phyloP scores from a whole-genome alignment of 306 rosid species.

The Morella rubra region DNA sequence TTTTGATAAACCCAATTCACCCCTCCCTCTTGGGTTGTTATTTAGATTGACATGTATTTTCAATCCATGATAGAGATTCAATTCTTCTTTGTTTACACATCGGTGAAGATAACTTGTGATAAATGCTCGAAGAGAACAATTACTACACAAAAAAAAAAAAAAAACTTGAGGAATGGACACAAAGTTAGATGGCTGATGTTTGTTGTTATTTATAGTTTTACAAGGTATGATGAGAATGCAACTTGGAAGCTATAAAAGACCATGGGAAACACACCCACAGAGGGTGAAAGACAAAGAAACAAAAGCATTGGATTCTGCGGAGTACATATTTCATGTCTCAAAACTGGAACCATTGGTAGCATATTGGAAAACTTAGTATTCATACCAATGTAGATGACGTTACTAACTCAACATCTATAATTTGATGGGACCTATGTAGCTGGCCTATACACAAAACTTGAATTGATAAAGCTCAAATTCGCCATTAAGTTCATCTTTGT shows the following conservation, averaged over 20 bases:
- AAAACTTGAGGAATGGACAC: constrained; percentile 12
- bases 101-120: too few species aligned
- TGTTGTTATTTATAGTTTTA: constrained; percentile 51
- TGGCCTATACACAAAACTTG: not conserved
- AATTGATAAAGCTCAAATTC: not conserved
- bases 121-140: not conserved
- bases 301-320: constrained; percentile 62
- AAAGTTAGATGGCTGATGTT: constrained; percentile 11
- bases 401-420: not conserved
- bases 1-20: too few species aligned
- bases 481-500: constrained; percentile 1
- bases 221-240: not conserved
- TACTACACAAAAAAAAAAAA: not conserved
- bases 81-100: too few species aligned
- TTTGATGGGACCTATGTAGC: constrained; percentile 4
- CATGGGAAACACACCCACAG: not conserved
- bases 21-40: too few species aligned
- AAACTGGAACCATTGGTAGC: too few species aligned
- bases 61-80: too few species aligned
- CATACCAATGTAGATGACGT: not conserved
- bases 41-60: too few species aligned
- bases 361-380: constrained; percentile 2
- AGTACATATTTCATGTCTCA: too few species aligned
- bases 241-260: not conserved
- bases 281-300: not conserved